A percentile compares a stretch with the other conserved stretches of the same genome.
phyloP scores from a whole-genome alignment of 2,329 filamentous ascomycete genomes.

The Cladophialophora exuberans region DNA sequence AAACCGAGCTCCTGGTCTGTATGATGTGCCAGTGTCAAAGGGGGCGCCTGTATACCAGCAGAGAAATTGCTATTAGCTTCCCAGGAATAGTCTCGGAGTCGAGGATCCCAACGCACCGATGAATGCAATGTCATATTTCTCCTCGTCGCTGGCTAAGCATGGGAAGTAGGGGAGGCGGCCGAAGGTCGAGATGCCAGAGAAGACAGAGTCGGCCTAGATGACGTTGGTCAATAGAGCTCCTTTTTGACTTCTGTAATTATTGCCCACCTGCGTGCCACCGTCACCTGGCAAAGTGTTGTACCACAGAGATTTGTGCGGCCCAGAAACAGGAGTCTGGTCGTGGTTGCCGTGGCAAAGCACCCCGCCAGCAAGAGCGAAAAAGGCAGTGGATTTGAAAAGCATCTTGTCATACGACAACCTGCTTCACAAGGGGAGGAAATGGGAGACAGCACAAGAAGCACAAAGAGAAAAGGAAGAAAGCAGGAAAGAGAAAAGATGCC shows the following conservation, averaged over 20 bases:
- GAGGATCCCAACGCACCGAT: constrained; percentile 60
- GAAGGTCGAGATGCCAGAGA: constrained; percentile 86
- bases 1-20: constrained; percentile 80
- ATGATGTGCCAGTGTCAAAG: constrained; percentile 85
- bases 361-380: constrained; percentile 50
- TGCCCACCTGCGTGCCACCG: constrained; percentile 74
- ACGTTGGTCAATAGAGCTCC: neutral
- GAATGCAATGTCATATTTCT: constrained; percentile 83
- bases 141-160: constrained; percentile 70
- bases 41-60: constrained; percentile 64
- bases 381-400: constrained; percentile 28
- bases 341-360: constrained; percentile 63
- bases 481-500: neutral
- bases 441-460: neutral
- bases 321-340: constrained; percentile 63
- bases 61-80: constrained; percentile 3
- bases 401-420: constrained; percentile 21
- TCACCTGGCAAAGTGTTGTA: constrained; percentile 82
- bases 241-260: neutral
- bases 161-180: constrained; percentile 77
- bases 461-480: neutral
- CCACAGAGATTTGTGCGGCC: constrained; percentile 76
- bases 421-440: neutral
- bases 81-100: neutral
- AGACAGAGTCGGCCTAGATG: constrained; percentile 81